Evolutionary conservation across 2,329 filamentous ascomycete species (phyloP).

Genomic region (Cladophialophora immunda): DNA sequence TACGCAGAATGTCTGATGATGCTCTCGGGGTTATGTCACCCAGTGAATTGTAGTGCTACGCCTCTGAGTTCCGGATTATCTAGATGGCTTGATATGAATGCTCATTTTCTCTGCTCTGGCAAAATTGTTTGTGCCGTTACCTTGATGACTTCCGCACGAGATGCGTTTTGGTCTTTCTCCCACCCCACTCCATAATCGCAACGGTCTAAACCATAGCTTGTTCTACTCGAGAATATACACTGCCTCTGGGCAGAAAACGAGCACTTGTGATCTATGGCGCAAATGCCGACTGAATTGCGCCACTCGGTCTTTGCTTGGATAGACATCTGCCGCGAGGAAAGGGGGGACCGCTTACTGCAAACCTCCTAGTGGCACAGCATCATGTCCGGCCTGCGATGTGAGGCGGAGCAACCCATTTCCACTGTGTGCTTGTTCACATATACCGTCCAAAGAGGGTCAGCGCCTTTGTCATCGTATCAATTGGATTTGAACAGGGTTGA

Average conservation of each 20-base stretch:
- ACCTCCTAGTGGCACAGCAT: no score
- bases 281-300: neutral
- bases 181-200: neutral
- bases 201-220: neutral
- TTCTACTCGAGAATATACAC: neutral
- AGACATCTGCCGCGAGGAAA: no score
- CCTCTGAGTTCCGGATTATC: neutral
- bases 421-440: no score
- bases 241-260: neutral
- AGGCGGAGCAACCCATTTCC: no score
- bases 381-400: no score
- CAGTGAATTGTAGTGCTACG: neutral
- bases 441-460: no score
- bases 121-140: neutral
- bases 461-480: no score
- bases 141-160: neutral
- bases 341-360: no score
- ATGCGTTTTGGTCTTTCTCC: neutral
- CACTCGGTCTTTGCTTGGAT: no score
- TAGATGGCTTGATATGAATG: neutral
- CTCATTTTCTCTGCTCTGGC: neutral
- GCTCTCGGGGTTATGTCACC: neutral
- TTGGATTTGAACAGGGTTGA: no score
- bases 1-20: slow-evolving; percentile 30
- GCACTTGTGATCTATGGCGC: neutral